Percentiles rank a stretch among this genome's conserved stretches.
phyloP scores from a whole-genome alignment of 1,139 yeast species.

The Magnusiomyces sp. region DNA sequence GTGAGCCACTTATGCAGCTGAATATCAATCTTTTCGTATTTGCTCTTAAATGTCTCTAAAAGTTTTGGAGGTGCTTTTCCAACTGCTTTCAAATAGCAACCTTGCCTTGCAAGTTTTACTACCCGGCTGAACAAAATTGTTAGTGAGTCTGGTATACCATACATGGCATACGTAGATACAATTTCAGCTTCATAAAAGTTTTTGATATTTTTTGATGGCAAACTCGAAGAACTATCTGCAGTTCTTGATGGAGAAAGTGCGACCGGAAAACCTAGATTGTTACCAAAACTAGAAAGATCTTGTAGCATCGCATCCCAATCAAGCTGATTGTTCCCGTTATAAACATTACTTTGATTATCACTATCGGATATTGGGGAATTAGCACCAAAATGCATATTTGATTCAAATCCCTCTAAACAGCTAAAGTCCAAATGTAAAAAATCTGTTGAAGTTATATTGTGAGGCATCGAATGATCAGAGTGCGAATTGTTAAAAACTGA shows the following conservation, averaged over 20 bases:
- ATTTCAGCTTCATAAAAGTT: constrained; percentile 29
- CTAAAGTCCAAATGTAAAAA: constrained; percentile 7
- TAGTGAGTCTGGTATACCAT: constrained; percentile 77
- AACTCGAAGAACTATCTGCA: too few relatives aligned
- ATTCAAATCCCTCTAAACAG: too few relatives aligned
- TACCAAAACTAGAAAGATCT: too few relatives aligned
- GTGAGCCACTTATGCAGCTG: not conserved
- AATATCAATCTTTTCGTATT: not conserved
- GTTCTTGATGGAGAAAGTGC: too few relatives aligned
- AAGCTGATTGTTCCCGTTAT: not conserved
- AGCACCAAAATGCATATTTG: not conserved
- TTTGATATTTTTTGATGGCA: constrained; percentile 16
- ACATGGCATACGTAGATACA: constrained; percentile 71
- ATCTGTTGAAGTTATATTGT: too few relatives aligned
- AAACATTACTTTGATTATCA: constrained; percentile 4
- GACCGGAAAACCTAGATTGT: too few relatives aligned
- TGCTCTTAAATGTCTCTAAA: not conserved
- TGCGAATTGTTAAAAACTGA: too few relatives aligned
- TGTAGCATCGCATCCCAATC: too few relatives aligned
- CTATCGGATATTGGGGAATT: not conserved
- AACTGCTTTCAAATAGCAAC: constrained; percentile 39
- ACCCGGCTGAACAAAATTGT: constrained; percentile 48
- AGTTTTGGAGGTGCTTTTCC: not conserved
- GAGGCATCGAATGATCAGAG: too few relatives aligned
- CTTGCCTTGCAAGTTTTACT: constrained; percentile 48